phyloP scores from a whole-genome alignment of 192 early-diverging fungal species.

The Borealophlyctis nickersoniae region DNA sequence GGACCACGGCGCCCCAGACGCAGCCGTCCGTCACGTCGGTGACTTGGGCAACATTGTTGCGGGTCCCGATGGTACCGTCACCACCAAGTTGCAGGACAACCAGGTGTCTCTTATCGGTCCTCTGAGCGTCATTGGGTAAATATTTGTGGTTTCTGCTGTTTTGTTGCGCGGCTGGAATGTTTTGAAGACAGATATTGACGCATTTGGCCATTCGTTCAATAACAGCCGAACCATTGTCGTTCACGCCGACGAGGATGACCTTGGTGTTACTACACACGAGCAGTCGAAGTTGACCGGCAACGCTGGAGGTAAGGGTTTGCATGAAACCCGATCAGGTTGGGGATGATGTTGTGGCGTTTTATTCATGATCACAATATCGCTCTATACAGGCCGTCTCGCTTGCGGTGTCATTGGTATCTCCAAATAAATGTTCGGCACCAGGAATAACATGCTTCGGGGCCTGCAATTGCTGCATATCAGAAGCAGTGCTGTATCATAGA shows the following conservation, averaged over 20 bases:
- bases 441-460: too few relatives aligned
- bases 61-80: conserved; percentile 52
- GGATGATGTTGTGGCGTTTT: background rate
- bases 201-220: conserved; percentile 1
- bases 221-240: conserved; percentile 75
- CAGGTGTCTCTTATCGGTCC: conserved; percentile 72
- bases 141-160: background rate
- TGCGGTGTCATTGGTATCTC: conserved; percentile 87
- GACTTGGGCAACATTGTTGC: conserved; percentile 86
- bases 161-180: background rate
- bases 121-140: conserved; percentile 72
- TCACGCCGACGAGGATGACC: conserved; percentile 82
- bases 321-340: background rate
- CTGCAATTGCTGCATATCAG: too few relatives aligned
- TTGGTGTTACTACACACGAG: conserved; percentile 72
- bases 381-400: conserved; percentile 54
- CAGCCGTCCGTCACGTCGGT: conserved; percentile 75
- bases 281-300: conserved; percentile 81
- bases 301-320: conserved; percentile 53
- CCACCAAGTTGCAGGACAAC: conserved; percentile 50
- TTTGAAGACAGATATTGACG: background rate
- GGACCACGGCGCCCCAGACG: conserved; percentile 77
- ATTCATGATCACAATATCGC: background rate
- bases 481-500: too few relatives aligned
- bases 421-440: conserved; percentile 37